Evolutionary conservation across 2,329 filamentous ascomycete genomes (phyloP), one percentile per base, ranked within the genome.

Genomic region (Domatiomyces globalis): DNA sequence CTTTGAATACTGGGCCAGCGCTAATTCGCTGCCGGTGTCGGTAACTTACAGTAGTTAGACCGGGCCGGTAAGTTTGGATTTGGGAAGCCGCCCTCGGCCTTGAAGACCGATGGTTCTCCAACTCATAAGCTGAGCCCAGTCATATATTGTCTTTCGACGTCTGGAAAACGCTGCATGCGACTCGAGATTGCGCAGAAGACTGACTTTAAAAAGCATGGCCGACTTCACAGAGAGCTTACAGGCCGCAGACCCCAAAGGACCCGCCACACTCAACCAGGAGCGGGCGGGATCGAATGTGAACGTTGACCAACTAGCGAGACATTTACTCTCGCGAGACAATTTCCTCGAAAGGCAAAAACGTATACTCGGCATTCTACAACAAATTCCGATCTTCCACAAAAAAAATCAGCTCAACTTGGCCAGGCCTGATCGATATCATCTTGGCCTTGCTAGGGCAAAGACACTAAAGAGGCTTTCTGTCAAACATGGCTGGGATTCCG

Each of bases 361-460:
- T 29, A 66, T 76, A 4, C 60, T 75, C 1, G 61, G 62, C 4
- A 63, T 74, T 5, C 52, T 76, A 45, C 63, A 69, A 48, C 64
- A 65, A 22, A 71, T 76, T 42, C 68, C 67, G 17, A 59, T 76
- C 4, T 72, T 76, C 60, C 64, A 63, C 27, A 77, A 76, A 56
- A 62, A 65, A 36, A 71, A 71, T 53, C 72, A 74, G 55, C 63
- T 70, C 54, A 75, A 77, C 52, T 59, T 76, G 6, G 72, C 72
- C n/a, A 65, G 73, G 17, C 72, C 73, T 5, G 72, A 75, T 48
- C 65, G 73, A 9, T 76, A 74, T 60, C 71, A 74, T 49, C 65
- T 76, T 4, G 74, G 71, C 4, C 66, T 77, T 18, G 73, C 73
- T 8, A 63, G 73, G 52, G 73, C 71, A 49, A 77, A 77, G 61